These are phyloP conservation scores for Apiospora sp. DNA, from an alignment of 2,329 filamentous ascomycete genomes.

Conservation along the genomic window DNA sequence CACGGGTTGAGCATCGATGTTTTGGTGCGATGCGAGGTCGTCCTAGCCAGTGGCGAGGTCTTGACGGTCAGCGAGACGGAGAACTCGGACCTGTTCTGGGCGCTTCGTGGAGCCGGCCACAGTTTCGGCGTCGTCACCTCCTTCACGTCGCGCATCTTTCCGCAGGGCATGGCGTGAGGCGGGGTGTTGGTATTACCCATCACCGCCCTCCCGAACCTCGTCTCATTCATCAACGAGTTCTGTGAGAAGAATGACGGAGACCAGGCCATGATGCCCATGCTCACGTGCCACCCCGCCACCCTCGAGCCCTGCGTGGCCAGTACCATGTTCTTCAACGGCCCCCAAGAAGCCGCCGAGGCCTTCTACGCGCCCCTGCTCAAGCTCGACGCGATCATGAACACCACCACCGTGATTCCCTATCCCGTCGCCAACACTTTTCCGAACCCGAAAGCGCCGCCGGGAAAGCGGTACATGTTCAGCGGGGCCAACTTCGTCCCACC, in stretches of 20 bases:
- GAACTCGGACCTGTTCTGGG: constrained; percentile 53
- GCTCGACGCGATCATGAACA: constrained; percentile 23
- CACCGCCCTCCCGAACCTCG: constrained; percentile 38
- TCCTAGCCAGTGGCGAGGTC: constrained; percentile 48
- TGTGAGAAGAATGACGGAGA: constrained; percentile 36
- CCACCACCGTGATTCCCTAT: constrained; percentile 23
- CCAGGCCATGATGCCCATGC: constrained; percentile 31
- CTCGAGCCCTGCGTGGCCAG: constrained; percentile 25
- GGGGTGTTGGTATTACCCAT: constrained; percentile 38
- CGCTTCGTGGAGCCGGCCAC: constrained; percentile 48
- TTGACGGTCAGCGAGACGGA: constrained; percentile 50
- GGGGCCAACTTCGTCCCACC: constrained; percentile 54
- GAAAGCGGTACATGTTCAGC: constrained; percentile 50
- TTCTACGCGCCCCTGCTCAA: constrained; percentile 25
- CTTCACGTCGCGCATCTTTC: constrained; percentile 45
- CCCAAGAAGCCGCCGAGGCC: constrained; percentile 21
- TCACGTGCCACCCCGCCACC: constrained; percentile 40
- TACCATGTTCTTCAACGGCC: constrained; percentile 26
- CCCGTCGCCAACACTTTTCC: constrained; percentile 47
- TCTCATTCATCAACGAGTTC: constrained; percentile 42
- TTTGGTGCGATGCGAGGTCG: constrained; percentile 48
- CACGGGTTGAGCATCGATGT: constrained; percentile 59
- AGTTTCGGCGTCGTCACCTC: constrained; percentile 53
- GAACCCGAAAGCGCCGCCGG: constrained; percentile 46
- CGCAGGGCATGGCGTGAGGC: constrained; percentile 43